Percentiles rank a stretch among this genome's conserved stretches.
Conservation (phyloP, 2,329 filamentous ascomycete genomes). For the Pseudogymnoascus sp. region DNA sequence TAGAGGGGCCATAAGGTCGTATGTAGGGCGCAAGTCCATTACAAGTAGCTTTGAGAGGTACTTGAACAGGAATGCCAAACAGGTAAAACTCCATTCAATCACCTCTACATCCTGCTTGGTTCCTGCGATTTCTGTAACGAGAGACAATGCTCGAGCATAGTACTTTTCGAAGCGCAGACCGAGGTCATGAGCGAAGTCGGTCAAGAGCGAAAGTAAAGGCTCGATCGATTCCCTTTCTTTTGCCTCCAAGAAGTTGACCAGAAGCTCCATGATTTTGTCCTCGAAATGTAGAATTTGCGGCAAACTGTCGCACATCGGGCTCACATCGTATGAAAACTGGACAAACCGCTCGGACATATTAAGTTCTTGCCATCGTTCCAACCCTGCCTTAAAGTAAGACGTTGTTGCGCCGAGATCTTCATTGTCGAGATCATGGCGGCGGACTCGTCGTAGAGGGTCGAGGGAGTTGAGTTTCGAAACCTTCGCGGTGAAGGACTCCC, state of each 20-base stretch:
- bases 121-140: constrained; percentile 72
- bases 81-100: constrained; percentile 97
- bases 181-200: constrained; percentile 90
- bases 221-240: constrained; percentile 77
- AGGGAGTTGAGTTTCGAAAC: constrained; percentile 82
- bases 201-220: constrained; percentile 77
- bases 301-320: constrained; percentile 78
- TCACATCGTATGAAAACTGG: constrained; percentile 66
- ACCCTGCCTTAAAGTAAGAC: constrained; percentile 78
- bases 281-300: constrained; percentile 89
- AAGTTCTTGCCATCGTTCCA: constrained; percentile 85
- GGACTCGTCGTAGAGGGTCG: constrained; percentile 84
- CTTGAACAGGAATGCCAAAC: constrained; percentile 93
- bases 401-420: constrained; percentile 67
- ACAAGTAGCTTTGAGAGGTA: constrained; percentile 85
- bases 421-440: constrained; percentile 74
- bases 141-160: constrained; percentile 66
- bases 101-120: constrained; percentile 74
- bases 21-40: constrained; percentile 76
- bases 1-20: constrained; percentile 73
- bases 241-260: constrained; percentile 69
- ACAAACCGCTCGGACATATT: constrained; percentile 80
- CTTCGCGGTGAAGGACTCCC: constrained; percentile 84
- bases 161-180: constrained; percentile 82
- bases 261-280: constrained; percentile 69